These are phyloP conservation scores for Aspergillus unguis DNA, from an alignment of 2,329 filamentous ascomycete genomes.

Conservation along the genomic window DNA sequence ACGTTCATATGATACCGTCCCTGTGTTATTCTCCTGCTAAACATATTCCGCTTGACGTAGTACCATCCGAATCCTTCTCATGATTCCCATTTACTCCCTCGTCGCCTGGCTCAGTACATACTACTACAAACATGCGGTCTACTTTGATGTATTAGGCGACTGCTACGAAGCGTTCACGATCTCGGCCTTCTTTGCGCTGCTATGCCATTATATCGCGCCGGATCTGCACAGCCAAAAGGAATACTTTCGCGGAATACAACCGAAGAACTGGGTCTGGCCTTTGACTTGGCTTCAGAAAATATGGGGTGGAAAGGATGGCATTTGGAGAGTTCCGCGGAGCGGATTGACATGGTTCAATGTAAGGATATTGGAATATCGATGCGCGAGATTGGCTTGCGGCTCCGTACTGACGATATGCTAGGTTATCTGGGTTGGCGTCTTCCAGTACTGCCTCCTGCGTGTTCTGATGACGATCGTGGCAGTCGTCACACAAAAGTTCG, in stretches of 20 bases:
- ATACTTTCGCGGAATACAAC: slow-evolving; percentile 68
- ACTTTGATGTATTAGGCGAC: slow-evolving; percentile 76
- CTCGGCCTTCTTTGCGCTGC: slow-evolving; percentile 76
- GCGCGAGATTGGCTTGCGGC: neutral
- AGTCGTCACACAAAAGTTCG: slow-evolving; percentile 66
- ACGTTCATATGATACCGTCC: slow-evolving; percentile 21
- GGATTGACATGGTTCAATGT: slow-evolving; percentile 88
- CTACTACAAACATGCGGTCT: slow-evolving; percentile 74
- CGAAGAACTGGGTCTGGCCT: slow-evolving; percentile 72
- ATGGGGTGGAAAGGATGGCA: slow-evolving; percentile 65
- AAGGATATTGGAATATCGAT: slow-evolving; percentile 6
- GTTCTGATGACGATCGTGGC: slow-evolving; percentile 76
- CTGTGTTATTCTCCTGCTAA: slow-evolving; percentile 5
- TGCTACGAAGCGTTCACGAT: slow-evolving; percentile 90
- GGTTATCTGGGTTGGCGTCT: slow-evolving; percentile 70
- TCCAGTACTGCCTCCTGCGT: slow-evolving; percentile 80
- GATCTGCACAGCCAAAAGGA: slow-evolving; percentile 76
- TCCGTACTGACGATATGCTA: slow-evolving; percentile 3
- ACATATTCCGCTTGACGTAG: slow-evolving; percentile 38
- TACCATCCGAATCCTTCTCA: slow-evolving; percentile 83
- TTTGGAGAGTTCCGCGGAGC: slow-evolving; percentile 71
- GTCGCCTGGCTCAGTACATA: slow-evolving; percentile 70
- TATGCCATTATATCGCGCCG: slow-evolving; percentile 77
- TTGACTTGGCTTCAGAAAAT: slow-evolving; percentile 67
- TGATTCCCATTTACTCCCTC: slow-evolving; percentile 77